A percentile compares a stretch with the other conserved stretches of the same genome.
phyloP scores from a whole-genome alignment of 441 rosid genomes.

The Adansonia rubrostipa region DNA sequence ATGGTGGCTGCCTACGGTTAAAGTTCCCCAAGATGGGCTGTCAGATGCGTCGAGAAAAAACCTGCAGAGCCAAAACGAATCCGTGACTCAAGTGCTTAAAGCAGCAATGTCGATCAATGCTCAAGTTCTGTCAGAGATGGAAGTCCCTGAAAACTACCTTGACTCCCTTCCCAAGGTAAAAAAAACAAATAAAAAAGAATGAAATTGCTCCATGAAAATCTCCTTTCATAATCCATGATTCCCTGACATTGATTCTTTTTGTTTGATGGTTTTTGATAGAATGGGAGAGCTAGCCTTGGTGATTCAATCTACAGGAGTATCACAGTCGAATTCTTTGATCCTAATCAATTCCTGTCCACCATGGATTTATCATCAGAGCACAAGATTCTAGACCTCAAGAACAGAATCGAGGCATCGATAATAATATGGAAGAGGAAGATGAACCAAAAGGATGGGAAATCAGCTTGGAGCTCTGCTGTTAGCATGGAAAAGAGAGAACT shows the following conservation, averaged over 20 bases:
- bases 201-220: not conserved
- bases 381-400: slow-evolving; percentile 85
- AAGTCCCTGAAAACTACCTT: slow-evolving; percentile 86
- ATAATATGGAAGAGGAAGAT: slow-evolving; percentile 94
- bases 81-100: slow-evolving; percentile 90
- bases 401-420: slow-evolving; percentile 89
- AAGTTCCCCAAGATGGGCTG: slow-evolving; percentile 80
- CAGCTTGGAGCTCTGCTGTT: slow-evolving; percentile 83
- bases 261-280: slow-evolving; percentile 40
- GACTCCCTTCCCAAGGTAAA: slow-evolving; percentile 93
- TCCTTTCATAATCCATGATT: not conserved
- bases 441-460: slow-evolving; percentile 78
- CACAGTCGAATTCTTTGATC: slow-evolving; percentile 82
- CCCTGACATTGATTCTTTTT: not conserved
- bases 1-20: slow-evolving; percentile 95
- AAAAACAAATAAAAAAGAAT: not conserved
- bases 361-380: slow-evolving; percentile 89
- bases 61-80: slow-evolving; percentile 81
- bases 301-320: slow-evolving; percentile 72
- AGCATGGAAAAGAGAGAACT: slow-evolving; percentile 87
- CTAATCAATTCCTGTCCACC: slow-evolving; percentile 71
- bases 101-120: slow-evolving; percentile 99
- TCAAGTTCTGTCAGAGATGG: slow-evolving; percentile 91
- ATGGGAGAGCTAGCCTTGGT: slow-evolving; percentile 92
- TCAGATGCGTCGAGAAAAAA: slow-evolving; percentile 70